A percentile compares a stretch with the other conserved stretches of the same genome.
Evolutionary conservation across 2,329 filamentous ascomycete species (phyloP).

Genomic region (Alternaria dauci): DNA sequence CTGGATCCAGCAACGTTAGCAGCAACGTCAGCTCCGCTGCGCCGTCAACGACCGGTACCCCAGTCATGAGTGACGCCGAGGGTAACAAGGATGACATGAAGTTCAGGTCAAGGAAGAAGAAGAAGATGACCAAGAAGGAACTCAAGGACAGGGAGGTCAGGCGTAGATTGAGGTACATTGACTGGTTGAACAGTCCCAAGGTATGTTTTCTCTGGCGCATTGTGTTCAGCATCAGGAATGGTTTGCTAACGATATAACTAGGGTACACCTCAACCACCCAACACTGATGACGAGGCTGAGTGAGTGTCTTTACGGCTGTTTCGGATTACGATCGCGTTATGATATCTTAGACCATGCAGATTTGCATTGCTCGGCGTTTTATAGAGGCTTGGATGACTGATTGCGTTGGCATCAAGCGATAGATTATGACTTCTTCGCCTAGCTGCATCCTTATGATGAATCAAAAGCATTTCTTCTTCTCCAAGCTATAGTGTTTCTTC

Average conservation of each 20-base stretch:
- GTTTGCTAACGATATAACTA: conserved; percentile 34
- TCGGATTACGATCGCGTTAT: conserved; percentile 16
- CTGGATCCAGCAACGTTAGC: conserved; percentile 67
- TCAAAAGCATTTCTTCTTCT: conserved; percentile 20
- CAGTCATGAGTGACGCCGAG: conserved; percentile 83
- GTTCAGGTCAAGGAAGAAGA: conserved; percentile 94
- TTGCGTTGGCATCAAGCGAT: conserved; percentile 18
- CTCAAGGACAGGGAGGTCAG: conserved; percentile 91
- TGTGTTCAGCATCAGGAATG: not conserved
- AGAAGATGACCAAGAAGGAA: conserved; percentile 98
- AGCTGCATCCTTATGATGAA: conserved; percentile 17
- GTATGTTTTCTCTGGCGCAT: conserved; percentile 28
- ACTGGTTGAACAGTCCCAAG: conserved; percentile 77
- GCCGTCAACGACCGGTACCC: conserved; percentile 62
- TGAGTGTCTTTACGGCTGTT: conserved; percentile 27
- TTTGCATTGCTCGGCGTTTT: conserved; percentile 34
- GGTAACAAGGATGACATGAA: conserved; percentile 79
- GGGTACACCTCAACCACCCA: conserved; percentile 52
- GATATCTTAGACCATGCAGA: conserved; percentile 24
- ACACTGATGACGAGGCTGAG: conserved; percentile 53
- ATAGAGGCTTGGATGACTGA: conserved; percentile 23
- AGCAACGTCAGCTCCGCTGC: conserved; percentile 49
- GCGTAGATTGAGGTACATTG: conserved; percentile 82
- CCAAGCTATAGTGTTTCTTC: not conserved
- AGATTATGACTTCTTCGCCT: conserved; percentile 17